These are phyloP conservation scores for Camelina hispida DNA, from an alignment of 345 rosid species.

Conservation along the genomic window DNA sequence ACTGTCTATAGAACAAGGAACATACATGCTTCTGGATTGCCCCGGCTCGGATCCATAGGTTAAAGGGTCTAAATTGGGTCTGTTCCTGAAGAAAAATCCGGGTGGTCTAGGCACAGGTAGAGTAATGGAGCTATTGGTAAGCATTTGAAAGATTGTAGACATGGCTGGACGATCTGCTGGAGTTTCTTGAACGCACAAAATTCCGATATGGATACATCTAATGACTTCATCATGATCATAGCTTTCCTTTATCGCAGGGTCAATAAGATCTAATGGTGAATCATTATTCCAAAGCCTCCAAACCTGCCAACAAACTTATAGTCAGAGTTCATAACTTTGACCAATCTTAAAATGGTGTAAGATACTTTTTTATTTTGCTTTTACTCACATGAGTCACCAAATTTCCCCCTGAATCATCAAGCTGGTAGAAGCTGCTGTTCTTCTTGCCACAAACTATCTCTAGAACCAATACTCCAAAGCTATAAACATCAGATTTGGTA, in stretches of 20 bases:
- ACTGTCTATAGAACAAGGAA: neutral
- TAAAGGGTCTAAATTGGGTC: neutral
- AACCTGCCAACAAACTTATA: neutral
- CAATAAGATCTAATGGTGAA: slow-evolving; percentile 21
- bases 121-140: slow-evolving; percentile 33
- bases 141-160: slow-evolving; percentile 48
- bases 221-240: slow-evolving; percentile 26
- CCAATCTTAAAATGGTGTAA: neutral
- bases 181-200: slow-evolving; percentile 37
- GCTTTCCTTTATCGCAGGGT: slow-evolving; percentile 10
- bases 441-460: slow-evolving; percentile 47
- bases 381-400: neutral
- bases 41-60: neutral
- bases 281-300: neutral
- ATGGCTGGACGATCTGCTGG: slow-evolving; percentile 50
- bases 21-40: too few relatives aligned
- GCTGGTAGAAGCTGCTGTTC: slow-evolving; percentile 33
- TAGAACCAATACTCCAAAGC: slow-evolving; percentile 45
- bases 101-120: slow-evolving; percentile 49
- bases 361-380: neutral
- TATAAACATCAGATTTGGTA: slow-evolving; percentile 45
- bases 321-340: neutral
- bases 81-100: slow-evolving; percentile 37
- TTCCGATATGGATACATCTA: slow-evolving; percentile 39
- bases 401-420: slow-evolving; percentile 5